Conservation (phyloP, 495 filamentous ascomycete species). For the Wilcoxina mikolae region DNA sequence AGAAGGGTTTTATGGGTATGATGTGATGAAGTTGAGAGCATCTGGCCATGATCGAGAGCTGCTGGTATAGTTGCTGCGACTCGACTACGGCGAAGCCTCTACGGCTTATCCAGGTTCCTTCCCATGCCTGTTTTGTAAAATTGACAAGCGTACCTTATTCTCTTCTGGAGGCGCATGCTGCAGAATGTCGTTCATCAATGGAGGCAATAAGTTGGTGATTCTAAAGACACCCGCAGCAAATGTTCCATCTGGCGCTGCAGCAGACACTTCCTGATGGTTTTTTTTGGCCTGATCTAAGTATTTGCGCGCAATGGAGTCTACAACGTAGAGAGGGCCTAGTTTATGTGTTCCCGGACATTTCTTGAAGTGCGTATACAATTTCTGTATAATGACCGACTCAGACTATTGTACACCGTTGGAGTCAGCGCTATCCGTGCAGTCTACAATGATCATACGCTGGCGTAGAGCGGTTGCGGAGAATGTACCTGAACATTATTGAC, state of each 20-base stretch:
- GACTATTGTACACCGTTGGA: constrained; percentile 43
- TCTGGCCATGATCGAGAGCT: background rate
- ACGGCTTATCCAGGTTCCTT: background rate
- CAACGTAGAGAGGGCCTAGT: constrained; percentile 96
- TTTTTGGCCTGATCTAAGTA: constrained; percentile 93
- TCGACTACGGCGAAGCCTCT: constrained; percentile 2
- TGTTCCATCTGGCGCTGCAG: constrained; percentile 68
- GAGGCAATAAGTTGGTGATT: constrained; percentile 86
- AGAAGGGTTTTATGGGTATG: constrained; percentile 4
- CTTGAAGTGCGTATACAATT: constrained; percentile 93
- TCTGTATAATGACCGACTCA: constrained; percentile 88
- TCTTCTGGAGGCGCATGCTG: constrained; percentile 77
- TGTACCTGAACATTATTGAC: constrained; percentile 88
- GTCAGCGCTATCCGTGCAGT: constrained; percentile 21
- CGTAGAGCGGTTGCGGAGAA: constrained; percentile 17
- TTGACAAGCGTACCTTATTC: constrained; percentile 80
- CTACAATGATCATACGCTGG: constrained; percentile 18
- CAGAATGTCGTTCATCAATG: constrained; percentile 90
- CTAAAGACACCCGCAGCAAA: constrained; percentile 89
- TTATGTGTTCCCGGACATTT: constrained; percentile 91
- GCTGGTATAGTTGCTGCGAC: background rate
- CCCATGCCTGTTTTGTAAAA: constrained; percentile 8
- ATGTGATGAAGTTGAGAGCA: background rate
- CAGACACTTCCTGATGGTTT: constrained; percentile 63
- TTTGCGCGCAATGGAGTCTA: constrained; percentile 98